These are phyloP conservation scores for Phytophthora agathidicida DNA, from an alignment of 352 stramenopile species.

Conservation along the genomic window DNA sequence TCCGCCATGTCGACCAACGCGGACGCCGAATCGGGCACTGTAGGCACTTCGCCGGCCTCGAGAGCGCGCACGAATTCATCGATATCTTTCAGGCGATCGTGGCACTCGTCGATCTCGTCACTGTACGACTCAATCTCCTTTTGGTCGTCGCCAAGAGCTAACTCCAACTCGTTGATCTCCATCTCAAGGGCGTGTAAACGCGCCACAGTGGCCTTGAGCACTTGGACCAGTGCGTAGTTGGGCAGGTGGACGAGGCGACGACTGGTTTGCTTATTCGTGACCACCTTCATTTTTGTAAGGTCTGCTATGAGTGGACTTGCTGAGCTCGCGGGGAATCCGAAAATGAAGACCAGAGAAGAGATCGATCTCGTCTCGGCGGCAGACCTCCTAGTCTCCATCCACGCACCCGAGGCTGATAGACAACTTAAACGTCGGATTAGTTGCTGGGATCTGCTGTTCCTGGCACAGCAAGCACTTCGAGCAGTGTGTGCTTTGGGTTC, in stretches of 20 bases:
- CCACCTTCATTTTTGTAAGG: constrained; percentile 12
- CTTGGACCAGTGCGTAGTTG: constrained; percentile 26
- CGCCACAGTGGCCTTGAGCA: constrained; percentile 27
- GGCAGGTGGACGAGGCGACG: constrained; percentile 18
- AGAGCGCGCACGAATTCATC: constrained; percentile 32
- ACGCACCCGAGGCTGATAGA: neutral
- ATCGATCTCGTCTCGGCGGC: neutral
- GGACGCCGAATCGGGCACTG: constrained; percentile 9
- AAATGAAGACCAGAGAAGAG: too few relatives aligned
- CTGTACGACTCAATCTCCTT: constrained; percentile 33
- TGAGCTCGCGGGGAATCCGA: neutral
- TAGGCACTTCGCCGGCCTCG: constrained; percentile 8
- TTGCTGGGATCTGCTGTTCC: constrained; percentile 1
- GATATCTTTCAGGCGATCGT: constrained; percentile 27
- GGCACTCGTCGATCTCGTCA: constrained; percentile 30
- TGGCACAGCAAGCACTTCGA: neutral
- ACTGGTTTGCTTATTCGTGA: constrained; percentile 15
- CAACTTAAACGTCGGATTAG: neutral
- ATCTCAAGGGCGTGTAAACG: constrained; percentile 28
- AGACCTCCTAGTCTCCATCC: neutral
- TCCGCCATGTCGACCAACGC: constrained; percentile 32
- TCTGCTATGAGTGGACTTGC: constrained; percentile 1
- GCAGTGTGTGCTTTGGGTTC: constrained; percentile 7
- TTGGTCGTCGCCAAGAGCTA: constrained; percentile 29
- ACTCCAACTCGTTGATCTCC: constrained; percentile 25